Conservation (phyloP, 2,329 filamentous ascomycete genomes). For the Pseudogymnoascus verrucosus region DNA sequence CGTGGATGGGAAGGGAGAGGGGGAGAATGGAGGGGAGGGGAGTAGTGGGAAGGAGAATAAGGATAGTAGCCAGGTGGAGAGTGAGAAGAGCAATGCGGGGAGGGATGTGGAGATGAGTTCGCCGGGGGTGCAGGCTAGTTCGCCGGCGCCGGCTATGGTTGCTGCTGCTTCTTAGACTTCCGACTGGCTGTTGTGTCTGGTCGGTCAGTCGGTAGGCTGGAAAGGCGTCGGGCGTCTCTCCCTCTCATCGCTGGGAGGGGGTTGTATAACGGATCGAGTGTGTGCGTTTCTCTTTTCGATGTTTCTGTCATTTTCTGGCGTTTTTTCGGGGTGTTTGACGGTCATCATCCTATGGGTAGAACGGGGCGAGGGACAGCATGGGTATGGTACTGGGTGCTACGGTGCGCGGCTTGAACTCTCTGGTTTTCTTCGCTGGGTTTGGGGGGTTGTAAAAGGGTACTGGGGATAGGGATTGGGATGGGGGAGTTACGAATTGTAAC, state of each 20-base stretch:
- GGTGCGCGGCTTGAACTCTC: background rate
- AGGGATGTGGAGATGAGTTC: constrained; percentile 52
- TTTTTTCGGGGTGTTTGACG: background rate
- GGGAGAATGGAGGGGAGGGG: constrained; percentile 20
- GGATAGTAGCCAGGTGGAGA: constrained; percentile 43
- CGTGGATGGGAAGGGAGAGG: constrained; percentile 3
- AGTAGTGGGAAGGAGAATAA: constrained; percentile 58
- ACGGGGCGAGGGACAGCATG: background rate
- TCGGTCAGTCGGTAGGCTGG: too few relatives aligned
- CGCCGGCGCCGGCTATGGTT: constrained; percentile 32
- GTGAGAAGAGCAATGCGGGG: constrained; percentile 46
- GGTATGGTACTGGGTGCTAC: background rate
- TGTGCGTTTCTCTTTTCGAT: background rate
- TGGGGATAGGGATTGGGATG: background rate
- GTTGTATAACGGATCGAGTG: background rate
- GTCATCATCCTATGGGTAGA: background rate
- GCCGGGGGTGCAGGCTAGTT: constrained; percentile 32
- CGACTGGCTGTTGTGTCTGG: too few relatives aligned
- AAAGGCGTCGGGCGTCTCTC: background rate
- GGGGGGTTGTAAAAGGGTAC: background rate
- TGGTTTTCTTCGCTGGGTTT: background rate
- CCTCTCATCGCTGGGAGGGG: background rate
- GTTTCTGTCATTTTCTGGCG: background rate
- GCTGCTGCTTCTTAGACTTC: background rate
- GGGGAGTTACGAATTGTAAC: background rate